phyloP scores from a whole-genome alignment of 176 grass and related monocot species.

The Metroxylon sagu region DNA sequence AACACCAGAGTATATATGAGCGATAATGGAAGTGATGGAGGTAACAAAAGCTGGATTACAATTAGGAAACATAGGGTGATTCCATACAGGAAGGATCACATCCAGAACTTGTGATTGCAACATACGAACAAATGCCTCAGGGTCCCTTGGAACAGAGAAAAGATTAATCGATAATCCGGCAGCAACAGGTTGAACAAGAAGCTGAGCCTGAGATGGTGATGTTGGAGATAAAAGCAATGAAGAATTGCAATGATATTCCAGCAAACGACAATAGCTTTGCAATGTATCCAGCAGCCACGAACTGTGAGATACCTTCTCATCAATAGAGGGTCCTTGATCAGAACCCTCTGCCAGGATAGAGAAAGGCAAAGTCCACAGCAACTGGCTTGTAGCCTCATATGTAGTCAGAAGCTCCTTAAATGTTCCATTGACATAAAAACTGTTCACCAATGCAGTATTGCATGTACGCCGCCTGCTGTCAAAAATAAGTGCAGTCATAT shows the following conservation, averaged over 20 bases:
- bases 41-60: constrained; percentile 38
- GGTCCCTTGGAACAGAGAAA: constrained; percentile 61
- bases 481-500: constrained; percentile 53
- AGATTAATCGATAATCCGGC: constrained; percentile 73
- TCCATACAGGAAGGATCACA: constrained; percentile 75
- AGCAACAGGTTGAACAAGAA: constrained; percentile 64
- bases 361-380: constrained; percentile 65
- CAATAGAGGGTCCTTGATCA: constrained; percentile 27
- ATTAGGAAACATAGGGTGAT: constrained; percentile 50
- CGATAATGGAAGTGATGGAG: constrained; percentile 44
- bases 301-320: constrained; percentile 37
- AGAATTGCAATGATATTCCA: constrained; percentile 63
- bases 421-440: constrained; percentile 79
- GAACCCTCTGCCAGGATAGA: constrained; percentile 11
- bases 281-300: constrained; percentile 73
- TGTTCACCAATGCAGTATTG: constrained; percentile 54
- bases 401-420: constrained; percentile 81
- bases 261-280: constrained; percentile 62
- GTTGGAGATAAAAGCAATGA: constrained; percentile 45
- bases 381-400: constrained; percentile 74
- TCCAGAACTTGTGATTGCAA: constrained; percentile 73
- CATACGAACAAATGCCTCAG: constrained; percentile 59
- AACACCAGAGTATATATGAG: constrained; percentile 61
- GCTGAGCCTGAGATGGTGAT: constrained; percentile 51
- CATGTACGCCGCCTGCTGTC: constrained; percentile 57